These are phyloP conservation scores for Cymbopogon flexuosus DNA, from an alignment of 202 grass and related monocot species.

Conservation along the genomic window DNA sequence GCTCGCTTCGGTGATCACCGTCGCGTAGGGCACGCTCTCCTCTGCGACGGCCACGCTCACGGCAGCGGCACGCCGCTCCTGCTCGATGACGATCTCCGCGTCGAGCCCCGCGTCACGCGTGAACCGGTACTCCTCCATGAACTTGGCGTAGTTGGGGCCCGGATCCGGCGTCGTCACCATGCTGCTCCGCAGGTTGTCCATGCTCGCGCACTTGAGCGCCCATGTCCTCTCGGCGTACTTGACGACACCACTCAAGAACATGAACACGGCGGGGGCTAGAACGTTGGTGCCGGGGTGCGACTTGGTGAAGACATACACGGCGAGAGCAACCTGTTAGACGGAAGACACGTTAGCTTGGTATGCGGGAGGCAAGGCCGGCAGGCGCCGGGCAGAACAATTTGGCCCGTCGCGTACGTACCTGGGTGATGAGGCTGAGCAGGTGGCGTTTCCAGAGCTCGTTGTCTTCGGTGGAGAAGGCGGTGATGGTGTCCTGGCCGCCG, in stretches of 20 bases:
- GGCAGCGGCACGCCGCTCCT: constrained; percentile 15
- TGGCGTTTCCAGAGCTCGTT: constrained; percentile 59
- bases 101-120: constrained; percentile 35
- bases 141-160: constrained; percentile 54
- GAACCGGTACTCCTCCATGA: constrained; percentile 51
- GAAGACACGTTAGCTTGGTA: neutral
- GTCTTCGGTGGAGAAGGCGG: constrained; percentile 51
- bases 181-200: constrained; percentile 34
- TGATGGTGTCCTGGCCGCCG: constrained; percentile 58
- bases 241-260: constrained; percentile 43
- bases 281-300: constrained; percentile 6
- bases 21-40: constrained; percentile 13
- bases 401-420: constrained; percentile 5
- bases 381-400: neutral
- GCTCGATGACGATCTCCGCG: constrained; percentile 34
- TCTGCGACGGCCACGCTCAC: neutral
- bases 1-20: constrained; percentile 21
- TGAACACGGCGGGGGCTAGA: constrained; percentile 13
- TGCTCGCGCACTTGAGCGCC: constrained; percentile 47
- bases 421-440: constrained; percentile 38
- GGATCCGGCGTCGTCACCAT: constrained; percentile 45
- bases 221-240: constrained; percentile 54
- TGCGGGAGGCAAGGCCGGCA: too few species aligned
- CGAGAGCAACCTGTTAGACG: constrained; percentile 26
- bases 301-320: constrained; percentile 40